A percentile compares a stretch with the other conserved stretches of the same genome.
phyloP scores from a whole-genome alignment of 306 rosid genomes.

The Cicer chorassanicum region DNA sequence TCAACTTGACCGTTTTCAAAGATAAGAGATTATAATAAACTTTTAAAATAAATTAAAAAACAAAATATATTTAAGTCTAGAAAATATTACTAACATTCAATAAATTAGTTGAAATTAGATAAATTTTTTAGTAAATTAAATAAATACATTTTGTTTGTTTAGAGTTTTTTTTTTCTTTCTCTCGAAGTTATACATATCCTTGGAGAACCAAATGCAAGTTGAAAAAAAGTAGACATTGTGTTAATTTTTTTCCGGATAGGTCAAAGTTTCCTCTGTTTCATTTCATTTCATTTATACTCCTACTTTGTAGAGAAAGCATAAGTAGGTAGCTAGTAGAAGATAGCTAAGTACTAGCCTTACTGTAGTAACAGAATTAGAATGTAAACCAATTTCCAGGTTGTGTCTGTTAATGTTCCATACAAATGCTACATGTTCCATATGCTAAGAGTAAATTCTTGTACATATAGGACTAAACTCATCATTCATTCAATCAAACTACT shows the following conservation, averaged over 20 bases:
- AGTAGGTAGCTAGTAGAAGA: background rate
- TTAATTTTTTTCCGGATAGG: background rate
- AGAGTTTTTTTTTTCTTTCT: background rate
- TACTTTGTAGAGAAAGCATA: background rate
- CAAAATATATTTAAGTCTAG: too few relatives aligned
- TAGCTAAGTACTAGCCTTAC: conserved; percentile 3
- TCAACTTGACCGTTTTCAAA: too few relatives aligned
- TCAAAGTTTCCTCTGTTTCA: background rate
- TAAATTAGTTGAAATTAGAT: too few relatives aligned
- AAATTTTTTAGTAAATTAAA: too few relatives aligned
- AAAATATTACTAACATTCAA: too few relatives aligned
- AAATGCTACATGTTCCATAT: conserved; percentile 1
- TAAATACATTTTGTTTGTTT: too few relatives aligned
- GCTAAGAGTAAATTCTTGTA: background rate
- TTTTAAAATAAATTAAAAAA: too few relatives aligned
- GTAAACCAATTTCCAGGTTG: conserved; percentile 24
- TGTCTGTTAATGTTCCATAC: conserved; percentile 25
- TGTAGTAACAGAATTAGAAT: conserved; percentile 2
- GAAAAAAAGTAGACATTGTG: background rate
- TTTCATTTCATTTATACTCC: background rate
- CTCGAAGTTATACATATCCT: background rate
- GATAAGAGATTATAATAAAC: too few relatives aligned
- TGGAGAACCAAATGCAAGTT: background rate
- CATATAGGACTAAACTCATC: background rate
- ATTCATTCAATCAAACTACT: conserved; percentile 29